phyloP scores from a whole-genome alignment of 2,329 filamentous ascomycete species.

The Aureobasidium subglaciale region DNA sequence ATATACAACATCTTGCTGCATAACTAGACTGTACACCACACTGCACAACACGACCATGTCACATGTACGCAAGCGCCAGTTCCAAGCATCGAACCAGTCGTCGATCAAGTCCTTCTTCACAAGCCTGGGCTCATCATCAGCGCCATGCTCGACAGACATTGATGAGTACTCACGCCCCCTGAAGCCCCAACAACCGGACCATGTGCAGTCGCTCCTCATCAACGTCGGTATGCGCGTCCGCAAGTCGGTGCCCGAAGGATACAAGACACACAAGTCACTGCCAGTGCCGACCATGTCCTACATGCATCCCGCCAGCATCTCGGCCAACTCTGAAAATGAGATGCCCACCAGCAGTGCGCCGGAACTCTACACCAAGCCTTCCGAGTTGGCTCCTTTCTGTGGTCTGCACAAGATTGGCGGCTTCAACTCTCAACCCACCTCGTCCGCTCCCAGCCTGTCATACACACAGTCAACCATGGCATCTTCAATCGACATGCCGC shows the following conservation, averaged over 20 bases:
- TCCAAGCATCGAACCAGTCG: slow-evolving; percentile 38
- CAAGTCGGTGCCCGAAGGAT: slow-evolving; percentile 88
- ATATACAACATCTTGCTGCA: slow-evolving; percentile 1
- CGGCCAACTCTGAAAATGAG: not conserved
- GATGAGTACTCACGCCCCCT: slow-evolving; percentile 24
- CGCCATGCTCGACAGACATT: not conserved
- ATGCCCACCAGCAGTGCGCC: not conserved
- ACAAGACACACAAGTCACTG: slow-evolving; percentile 62
- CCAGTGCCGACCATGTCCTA: slow-evolving; percentile 7
- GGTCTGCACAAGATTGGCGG: slow-evolving; percentile 72
- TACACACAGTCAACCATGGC: slow-evolving; percentile 32
- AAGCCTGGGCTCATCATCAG: slow-evolving; percentile 17
- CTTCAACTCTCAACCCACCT: slow-evolving; percentile 50
- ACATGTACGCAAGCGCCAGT: slow-evolving; percentile 35
- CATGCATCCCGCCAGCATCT: slow-evolving; percentile 8
- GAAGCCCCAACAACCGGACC: slow-evolving; percentile 51
- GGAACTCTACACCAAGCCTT: slow-evolving; percentile 20
- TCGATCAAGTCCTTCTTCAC: slow-evolving; percentile 39
- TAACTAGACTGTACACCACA: not conserved
- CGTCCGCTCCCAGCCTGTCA: slow-evolving; percentile 26
- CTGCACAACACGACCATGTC: slow-evolving; percentile 15
- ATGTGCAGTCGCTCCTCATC: slow-evolving; percentile 74
- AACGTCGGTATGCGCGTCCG: slow-evolving; percentile 90
- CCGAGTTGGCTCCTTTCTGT: slow-evolving; percentile 73
- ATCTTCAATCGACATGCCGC: slow-evolving; percentile 32